These are phyloP conservation scores for Purshia tridentata DNA, from an alignment of 306 rosid genomes.

Conservation along the genomic window DNA sequence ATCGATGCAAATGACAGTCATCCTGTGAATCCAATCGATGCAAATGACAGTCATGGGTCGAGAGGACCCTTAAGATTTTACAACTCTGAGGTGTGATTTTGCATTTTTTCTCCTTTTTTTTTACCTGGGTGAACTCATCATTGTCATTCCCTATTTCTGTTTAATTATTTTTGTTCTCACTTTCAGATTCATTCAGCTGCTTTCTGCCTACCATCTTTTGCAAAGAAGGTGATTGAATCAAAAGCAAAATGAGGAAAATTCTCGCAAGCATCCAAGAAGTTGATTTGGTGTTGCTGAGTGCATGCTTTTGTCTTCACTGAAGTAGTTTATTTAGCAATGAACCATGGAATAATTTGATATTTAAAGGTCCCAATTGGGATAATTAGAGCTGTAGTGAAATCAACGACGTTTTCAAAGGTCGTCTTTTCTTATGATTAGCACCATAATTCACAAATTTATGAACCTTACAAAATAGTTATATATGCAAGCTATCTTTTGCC, in stretches of 20 bases:
- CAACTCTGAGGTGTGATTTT: conserved; percentile 74
- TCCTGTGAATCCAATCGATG: conserved; percentile 76
- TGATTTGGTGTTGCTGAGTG: conserved; percentile 22
- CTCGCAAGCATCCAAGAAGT: conserved; percentile 22
- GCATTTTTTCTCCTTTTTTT: not conserved
- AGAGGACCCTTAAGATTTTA: conserved; percentile 73
- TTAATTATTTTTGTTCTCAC: conserved; percentile 5
- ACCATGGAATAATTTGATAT: conserved; percentile 46
- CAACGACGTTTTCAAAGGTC: conserved; percentile 22
- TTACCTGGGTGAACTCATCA: conserved; percentile 1
- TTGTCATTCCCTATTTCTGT: not conserved
- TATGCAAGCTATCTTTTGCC: conserved; percentile 11
- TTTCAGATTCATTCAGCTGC: conserved; percentile 88
- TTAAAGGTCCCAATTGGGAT: conserved; percentile 39
- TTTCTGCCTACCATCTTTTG: conserved; percentile 96
- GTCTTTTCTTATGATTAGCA: conserved; percentile 17
- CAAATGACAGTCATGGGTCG: conserved; percentile 33
- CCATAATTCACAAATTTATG: too few species aligned
- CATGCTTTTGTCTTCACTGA: conserved; percentile 16
- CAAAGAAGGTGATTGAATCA: conserved; percentile 71
- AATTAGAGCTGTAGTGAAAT: conserved; percentile 38
- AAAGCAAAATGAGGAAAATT: conserved; percentile 44
- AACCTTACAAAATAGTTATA: not conserved
- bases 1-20: conserved; percentile 63
- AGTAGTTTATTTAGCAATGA: conserved; percentile 37